Evolutionary conservation across 2,329 filamentous ascomycete genomes (phyloP), one percentile per base, ranked within the genome.

Genomic region (Phialophora verrucosa): DNA sequence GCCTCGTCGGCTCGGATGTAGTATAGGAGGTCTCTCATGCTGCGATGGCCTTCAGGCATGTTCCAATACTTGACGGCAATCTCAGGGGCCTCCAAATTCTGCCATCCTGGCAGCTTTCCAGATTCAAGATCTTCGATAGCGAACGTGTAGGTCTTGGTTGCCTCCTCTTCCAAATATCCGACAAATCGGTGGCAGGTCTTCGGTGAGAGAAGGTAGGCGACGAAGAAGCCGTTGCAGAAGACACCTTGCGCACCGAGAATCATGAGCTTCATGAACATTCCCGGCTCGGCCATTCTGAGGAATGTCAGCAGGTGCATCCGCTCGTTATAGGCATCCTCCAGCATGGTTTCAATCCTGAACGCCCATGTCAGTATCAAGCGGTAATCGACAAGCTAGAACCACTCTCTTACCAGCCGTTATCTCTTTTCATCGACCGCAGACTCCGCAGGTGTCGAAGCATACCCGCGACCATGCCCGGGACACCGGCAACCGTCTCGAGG

Each of bases 101-200:
- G 83, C 93, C 95, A 99, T 73, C 88, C 88, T 0, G 93, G 93
- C 14, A 97, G 82, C 65, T 87, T 86, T n/a, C 94, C 94, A 2
- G 85, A 84, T 65, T 98, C 93, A 27, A 99, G 86, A 75, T 98
- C 95, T 71, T 88, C 83, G 73, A 98, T 91, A 67, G 92, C 91
- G 58, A 93, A 88, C 0, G 92, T 95, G 81, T 99, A 99, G 0
- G 95, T 99, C 75, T 96, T 86, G 1, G 98, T 94, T 8, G 95
- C 95, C 79, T 99, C 95, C 78, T 99, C 95, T 79, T 99, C 95
- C 12, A 99, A 87, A 74, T 98, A 98, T 1, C 93, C 95, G 61
- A 98, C 93, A 78, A 99, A 98, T 53, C 95, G 90, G 78, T 99
- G 95, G 75, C 91, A 94, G 69, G 92, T 94, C 68, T 89, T 88